Evolutionary conservation across 768 basidiomycete species (phyloP).

Genomic region (Phallus indusiatus): DNA sequence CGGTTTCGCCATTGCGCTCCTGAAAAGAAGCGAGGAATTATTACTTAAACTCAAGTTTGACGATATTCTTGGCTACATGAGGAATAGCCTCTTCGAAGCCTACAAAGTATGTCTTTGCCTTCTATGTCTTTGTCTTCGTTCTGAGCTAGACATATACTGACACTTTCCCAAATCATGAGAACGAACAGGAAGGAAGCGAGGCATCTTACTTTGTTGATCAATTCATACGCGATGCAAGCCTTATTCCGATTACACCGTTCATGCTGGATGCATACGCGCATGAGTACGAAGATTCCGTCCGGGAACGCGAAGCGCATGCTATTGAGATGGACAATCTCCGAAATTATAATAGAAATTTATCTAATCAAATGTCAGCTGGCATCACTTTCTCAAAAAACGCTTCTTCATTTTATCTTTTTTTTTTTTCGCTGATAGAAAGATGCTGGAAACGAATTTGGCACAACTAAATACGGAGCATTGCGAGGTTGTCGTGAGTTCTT

Average conservation of each 20-base stretch:
- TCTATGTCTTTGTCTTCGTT: slow-evolving; percentile 11
- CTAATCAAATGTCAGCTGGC: slow-evolving; percentile 64
- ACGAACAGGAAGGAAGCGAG: slow-evolving; percentile 18
- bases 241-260: slow-evolving; percentile 84
- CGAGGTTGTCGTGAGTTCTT: slow-evolving; percentile 44
- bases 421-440: slow-evolving; percentile 42
- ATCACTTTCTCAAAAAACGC: not conserved
- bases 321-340: slow-evolving; percentile 76
- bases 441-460: slow-evolving; percentile 66
- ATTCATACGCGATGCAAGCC: slow-evolving; percentile 82
- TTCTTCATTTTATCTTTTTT: not conserved
- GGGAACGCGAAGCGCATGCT: slow-evolving; percentile 73
- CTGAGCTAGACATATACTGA: not conserved
- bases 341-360: slow-evolving; percentile 66
- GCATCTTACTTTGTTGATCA: slow-evolving; percentile 59
- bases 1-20: slow-evolving; percentile 79
- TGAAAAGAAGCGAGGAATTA: slow-evolving; percentile 79
- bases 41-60: slow-evolving; percentile 84
- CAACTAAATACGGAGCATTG: slow-evolving; percentile 81
- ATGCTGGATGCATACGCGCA: slow-evolving; percentile 87
- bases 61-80: slow-evolving; percentile 77
- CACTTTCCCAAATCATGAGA: not conserved
- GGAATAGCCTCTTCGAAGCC: slow-evolving; percentile 68
- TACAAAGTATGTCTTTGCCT: slow-evolving; percentile 44
- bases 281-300: slow-evolving; percentile 78